Evolutionary conservation across 2,329 filamentous ascomycete genomes (phyloP).

Genomic region (Colletotrichum phormii): DNA sequence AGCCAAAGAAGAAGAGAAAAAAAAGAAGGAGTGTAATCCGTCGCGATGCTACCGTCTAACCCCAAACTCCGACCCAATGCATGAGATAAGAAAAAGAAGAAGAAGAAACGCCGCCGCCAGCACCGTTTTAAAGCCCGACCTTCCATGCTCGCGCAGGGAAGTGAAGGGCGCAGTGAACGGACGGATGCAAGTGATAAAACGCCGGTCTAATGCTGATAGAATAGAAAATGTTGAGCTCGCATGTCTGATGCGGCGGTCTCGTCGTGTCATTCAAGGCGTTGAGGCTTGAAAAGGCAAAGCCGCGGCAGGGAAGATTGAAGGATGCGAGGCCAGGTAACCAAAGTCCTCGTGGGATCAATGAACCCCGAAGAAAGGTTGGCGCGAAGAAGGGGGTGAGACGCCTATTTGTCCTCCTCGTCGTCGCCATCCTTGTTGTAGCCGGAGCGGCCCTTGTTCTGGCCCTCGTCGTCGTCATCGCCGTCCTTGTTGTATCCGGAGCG

Average conservation of each 20-base stretch:
- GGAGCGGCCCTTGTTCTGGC: slow-evolving; percentile 55
- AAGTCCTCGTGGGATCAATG: not conserved
- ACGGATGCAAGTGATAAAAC: slow-evolving; percentile 6
- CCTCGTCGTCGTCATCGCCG: slow-evolving; percentile 48
- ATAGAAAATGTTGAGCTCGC: not conserved
- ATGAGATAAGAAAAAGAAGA: not conserved
- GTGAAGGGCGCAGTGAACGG: not conserved
- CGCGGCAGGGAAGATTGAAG: not conserved
- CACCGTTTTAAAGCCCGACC: slow-evolving; percentile 10
- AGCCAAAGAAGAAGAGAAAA: not conserved
- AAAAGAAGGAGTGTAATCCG: slow-evolving; percentile 14
- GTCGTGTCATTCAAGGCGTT: not conserved
- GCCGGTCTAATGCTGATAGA: slow-evolving; percentile 31
- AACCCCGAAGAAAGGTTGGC: not conserved
- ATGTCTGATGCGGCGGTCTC: not conserved
- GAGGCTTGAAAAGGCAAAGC: not conserved
- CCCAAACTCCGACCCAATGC: slow-evolving; percentile 32
- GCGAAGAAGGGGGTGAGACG: slow-evolving; percentile 7
- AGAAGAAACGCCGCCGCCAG: slow-evolving; percentile 19
- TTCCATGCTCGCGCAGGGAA: not conserved
- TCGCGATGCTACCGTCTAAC: not conserved
- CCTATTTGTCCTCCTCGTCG: slow-evolving; percentile 50
- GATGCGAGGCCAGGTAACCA: not conserved
- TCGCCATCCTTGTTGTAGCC: slow-evolving; percentile 60
- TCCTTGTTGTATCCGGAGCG: slow-evolving; percentile 55